phyloP scores from a whole-genome alignment of 2,329 filamentous ascomycete species.

The Aspergillus novoparasiticus region DNA sequence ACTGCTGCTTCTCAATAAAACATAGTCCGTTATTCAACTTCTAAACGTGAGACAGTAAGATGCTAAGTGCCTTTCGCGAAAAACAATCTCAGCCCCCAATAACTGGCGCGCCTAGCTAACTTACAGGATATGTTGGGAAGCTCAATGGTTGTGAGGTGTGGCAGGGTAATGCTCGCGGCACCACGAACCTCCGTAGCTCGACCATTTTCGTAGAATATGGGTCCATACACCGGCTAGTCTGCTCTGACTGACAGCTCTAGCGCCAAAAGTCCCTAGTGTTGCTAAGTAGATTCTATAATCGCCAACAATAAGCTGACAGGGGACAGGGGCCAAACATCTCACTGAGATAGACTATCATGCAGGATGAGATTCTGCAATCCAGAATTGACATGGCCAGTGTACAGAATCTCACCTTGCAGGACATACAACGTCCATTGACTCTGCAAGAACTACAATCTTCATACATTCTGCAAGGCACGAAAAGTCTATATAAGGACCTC shows the following conservation, averaged over 20 bases:
- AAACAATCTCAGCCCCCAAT: not conserved
- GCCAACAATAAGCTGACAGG: not conserved
- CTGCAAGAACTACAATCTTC: not conserved
- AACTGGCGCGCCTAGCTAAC: not conserved
- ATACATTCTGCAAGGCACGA: not conserved
- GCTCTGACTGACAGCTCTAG: not conserved
- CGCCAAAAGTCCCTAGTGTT: not conserved
- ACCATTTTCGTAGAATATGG: not conserved
- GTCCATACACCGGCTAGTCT: not conserved
- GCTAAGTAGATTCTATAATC: not conserved
- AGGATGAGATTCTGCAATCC: not conserved
- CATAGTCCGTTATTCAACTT: not conserved
- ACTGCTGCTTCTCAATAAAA: not conserved
- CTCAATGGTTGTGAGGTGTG: not conserved
- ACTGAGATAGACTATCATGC: not conserved
- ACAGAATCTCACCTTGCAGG: not conserved
- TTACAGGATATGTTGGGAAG: not conserved
- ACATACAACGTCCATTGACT: not conserved
- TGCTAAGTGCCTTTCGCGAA: not conserved
- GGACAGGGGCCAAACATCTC: not conserved
- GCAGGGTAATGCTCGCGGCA: not conserved
- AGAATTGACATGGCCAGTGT: not conserved
- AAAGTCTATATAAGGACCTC: not conserved
- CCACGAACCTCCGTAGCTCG: not conserved
- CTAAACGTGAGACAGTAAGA: not conserved